Conservation (phyloP, 345 rosid species). For the Mercurialis annua region DNA sequence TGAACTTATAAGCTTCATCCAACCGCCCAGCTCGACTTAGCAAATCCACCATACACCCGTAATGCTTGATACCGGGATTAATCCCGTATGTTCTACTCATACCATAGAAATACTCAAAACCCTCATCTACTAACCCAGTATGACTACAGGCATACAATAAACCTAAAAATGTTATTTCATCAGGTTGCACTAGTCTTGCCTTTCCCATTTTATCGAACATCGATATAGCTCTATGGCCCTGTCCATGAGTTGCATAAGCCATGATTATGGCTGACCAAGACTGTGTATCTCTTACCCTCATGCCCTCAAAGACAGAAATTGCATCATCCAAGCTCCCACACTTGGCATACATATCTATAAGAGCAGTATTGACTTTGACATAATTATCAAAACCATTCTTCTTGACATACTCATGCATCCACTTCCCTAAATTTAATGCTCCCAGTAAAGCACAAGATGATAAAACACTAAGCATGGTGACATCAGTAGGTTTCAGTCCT, state of each 20-base stretch:
- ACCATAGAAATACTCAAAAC: constrained; percentile 29
- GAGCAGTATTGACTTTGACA: constrained; percentile 37
- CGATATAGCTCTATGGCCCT: constrained; percentile 29
- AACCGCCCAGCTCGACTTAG: constrained; percentile 42
- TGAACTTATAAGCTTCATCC: constrained; percentile 34
- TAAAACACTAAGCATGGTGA: constrained; percentile 36
- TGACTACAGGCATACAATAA: constrained; percentile 42
- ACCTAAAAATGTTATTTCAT: constrained; percentile 37
- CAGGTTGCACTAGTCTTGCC: constrained; percentile 33
- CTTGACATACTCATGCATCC: constrained; percentile 32
- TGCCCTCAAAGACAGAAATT: constrained; percentile 33
- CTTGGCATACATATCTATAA: constrained; percentile 47
- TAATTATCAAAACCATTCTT: constrained; percentile 23
- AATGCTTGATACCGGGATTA: constrained; percentile 41
- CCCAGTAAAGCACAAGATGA: constrained; percentile 38
- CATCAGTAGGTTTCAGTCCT: constrained; percentile 33
- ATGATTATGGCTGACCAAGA: constrained; percentile 47
- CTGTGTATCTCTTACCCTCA: constrained; percentile 33
- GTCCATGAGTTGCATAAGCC: constrained; percentile 44
- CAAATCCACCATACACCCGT: constrained; percentile 53
- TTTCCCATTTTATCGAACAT: constrained; percentile 38
- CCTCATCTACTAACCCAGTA: constrained; percentile 39
- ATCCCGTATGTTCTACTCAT: constrained; percentile 33
- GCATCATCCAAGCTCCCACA: constrained; percentile 41
- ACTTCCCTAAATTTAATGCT: constrained; percentile 33